Evolutionary conservation across 164 flowering plant species (phyloP).

Genomic region (Chimonanthus praecox): DNA sequence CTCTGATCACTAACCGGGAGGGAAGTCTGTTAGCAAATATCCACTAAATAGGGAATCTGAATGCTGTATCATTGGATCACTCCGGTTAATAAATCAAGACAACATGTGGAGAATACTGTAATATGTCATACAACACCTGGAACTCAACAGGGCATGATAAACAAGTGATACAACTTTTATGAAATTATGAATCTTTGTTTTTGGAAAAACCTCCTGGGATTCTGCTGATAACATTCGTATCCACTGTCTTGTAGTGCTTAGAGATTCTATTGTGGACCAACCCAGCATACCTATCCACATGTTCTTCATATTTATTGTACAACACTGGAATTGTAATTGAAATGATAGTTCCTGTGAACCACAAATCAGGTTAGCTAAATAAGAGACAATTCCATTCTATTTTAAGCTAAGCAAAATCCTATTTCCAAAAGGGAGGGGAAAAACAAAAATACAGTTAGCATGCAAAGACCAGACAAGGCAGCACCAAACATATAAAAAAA

Average conservation of each 20-base stretch:
- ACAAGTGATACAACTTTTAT: not conserved
- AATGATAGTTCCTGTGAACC: slow-evolving; percentile 53
- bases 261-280: slow-evolving; percentile 51
- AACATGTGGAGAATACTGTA: not conserved
- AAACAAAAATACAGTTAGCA: too few species aligned
- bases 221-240: slow-evolving; percentile 63
- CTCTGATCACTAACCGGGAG: too few species aligned
- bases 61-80: too few species aligned
- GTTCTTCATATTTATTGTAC: slow-evolving; percentile 59
- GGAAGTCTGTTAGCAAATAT: too few species aligned
- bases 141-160: not conserved
- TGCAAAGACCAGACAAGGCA: too few species aligned
- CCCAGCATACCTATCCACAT: slow-evolving; percentile 65
- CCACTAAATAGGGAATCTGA: too few species aligned
- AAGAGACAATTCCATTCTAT: not conserved
- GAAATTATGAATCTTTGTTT: slow-evolving; percentile 48
- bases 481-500: too few species aligned
- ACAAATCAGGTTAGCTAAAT: not conserved
- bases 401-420: too few species aligned
- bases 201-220: slow-evolving; percentile 46
- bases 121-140: not conserved
- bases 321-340: slow-evolving; percentile 77
- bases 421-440: too few species aligned
- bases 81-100: too few species aligned
- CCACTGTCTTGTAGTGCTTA: slow-evolving; percentile 67